Base-by-base conservation (phyloP, 306 rosid species). In the Calophaca sinica region DNA sequence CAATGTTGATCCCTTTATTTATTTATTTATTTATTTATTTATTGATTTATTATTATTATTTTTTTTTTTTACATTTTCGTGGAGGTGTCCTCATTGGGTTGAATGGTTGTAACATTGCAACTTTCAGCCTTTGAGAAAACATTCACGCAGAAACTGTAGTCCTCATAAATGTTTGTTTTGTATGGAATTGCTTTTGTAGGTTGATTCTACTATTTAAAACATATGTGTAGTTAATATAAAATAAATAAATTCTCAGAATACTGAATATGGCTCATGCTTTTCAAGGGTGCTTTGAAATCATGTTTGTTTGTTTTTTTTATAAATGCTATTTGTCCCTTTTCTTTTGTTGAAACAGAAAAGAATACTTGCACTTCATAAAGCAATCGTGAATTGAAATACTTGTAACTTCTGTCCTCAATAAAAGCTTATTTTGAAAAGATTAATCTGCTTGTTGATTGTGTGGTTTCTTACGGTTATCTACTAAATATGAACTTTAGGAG, bases 401-500 rank as follows among this genome's bases (percentile, higher is more conserved):
- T 10, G 48, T n/a, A 73, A 69, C 68, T 61, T 32, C 67, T 36
- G 44, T 75, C 52, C 50, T 68, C 61, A 61, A 13, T 61, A 4
- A 54, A 38, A 11, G 57, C 68, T 67, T 52, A 5, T 65, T 74
- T 52, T 70, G 74, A 35, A 48, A 62, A 53, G 45, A 64, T 70
- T 70, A 49, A 55, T 57, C 42, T 13, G 51, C 29, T 54, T 14
- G n/a, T 54, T 74, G 61, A 63, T 60, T 81, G 53, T 62, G 42
- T 60, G 53, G 44, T 71, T 75, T 54, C 29, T 14, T 67, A 15
- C 67, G 78, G 60, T 36, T 13, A 49, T 76, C 35, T 62, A 36
- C 78, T 39, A 60, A 68, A 62, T 48, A 48, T 72, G 46, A 68
- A 82, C 64, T 79, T 74, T 83, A 96, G 98, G 98, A 92, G 80